phyloP scores from a whole-genome alignment of 768 basidiomycete species.

The Pholiota microspora region DNA sequence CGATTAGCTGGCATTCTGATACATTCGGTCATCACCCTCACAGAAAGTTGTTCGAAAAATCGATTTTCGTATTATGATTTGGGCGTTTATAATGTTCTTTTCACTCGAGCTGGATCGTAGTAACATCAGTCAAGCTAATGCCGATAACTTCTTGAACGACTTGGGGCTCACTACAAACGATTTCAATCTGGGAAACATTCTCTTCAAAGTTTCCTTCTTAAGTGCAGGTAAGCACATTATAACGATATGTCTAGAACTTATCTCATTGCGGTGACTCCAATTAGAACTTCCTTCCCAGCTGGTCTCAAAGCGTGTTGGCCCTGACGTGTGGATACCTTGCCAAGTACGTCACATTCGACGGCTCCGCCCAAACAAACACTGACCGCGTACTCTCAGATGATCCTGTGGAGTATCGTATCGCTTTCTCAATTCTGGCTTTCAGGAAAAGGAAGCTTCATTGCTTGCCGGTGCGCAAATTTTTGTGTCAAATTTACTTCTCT shows the following conservation, averaged over 20 bases:
- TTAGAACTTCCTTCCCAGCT: constrained; percentile 65
- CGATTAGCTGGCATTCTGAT: neutral
- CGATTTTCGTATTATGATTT: constrained; percentile 56
- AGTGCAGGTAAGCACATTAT: constrained; percentile 31
- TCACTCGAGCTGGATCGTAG: constrained; percentile 53
- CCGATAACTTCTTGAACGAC: constrained; percentile 64
- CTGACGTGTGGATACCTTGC: constrained; percentile 58
- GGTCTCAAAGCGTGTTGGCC: constrained; percentile 62
- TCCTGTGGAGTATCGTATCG: constrained; percentile 53
- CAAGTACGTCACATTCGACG: constrained; percentile 24
- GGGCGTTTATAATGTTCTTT: constrained; percentile 64
- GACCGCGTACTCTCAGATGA: constrained; percentile 33
- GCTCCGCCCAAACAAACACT: neutral
- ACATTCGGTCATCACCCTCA: neutral
- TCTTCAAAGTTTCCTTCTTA: constrained; percentile 48
- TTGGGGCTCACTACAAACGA: constrained; percentile 59
- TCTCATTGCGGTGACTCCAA: neutral
- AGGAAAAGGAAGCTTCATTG: constrained; percentile 51
- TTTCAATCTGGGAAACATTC: constrained; percentile 61
- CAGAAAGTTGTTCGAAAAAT: constrained; percentile 54
- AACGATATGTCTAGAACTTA: neutral
- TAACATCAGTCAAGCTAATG: constrained; percentile 64
- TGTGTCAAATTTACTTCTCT: neutral
- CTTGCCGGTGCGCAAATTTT: constrained; percentile 31
- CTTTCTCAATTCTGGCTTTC: constrained; percentile 55